Base-by-base conservation (phyloP, 495 filamentous ascomycete genomes). In the Glonium stellatum region DNA sequence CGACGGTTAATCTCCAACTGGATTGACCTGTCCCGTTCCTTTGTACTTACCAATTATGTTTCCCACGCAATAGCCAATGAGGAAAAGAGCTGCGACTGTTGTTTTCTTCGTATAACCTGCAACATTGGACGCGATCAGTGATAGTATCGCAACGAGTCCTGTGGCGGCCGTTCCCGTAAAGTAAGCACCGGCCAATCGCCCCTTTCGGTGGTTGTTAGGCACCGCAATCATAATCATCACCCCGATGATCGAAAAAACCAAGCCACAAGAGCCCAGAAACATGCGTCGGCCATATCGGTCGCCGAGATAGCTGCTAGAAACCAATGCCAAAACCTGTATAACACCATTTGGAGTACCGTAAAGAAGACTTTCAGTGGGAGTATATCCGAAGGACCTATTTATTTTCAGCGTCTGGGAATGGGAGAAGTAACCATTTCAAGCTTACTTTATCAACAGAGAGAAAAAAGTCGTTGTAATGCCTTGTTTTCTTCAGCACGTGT, bases 91-190 rank as follows among this genome's bases (percentile, higher is more conserved):
- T 0, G 84, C 84, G 0, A 87, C 82, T 0, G 85, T 88, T 0
- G 85, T 88, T 70, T 88, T 88, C 74, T 88, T 88, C 10, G 86
- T 88, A 69, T 86, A 88, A 19, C 86, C 84, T 0, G 85, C 82
- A 9, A 88, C 80, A 60, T 89, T 88, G 21, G 79, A 81, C 0
- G 78, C 78, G 47, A 87, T 82, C 54, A 87, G 75, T 0, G 81
- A 79, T 54, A 86, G 73, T 0, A 72, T 70, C 48, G 81, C 75
- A 0, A 84, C 83, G 67, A 86, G 79, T 6, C 78, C 78, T 15
- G 81, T 84, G 1, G 85, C 75, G 53, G 70, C 75, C 6, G 82
- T 37, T 50, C 27, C 27, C 0, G 83, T 85, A 44, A 87, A 72
- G 67, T 87, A 87, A 67, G 84, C 85, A 1, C 83, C 84, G 3